phyloP scores from a whole-genome alignment of 1,284 basidiomycete species.

The Anthracocystis panici-leucophaei region DNA sequence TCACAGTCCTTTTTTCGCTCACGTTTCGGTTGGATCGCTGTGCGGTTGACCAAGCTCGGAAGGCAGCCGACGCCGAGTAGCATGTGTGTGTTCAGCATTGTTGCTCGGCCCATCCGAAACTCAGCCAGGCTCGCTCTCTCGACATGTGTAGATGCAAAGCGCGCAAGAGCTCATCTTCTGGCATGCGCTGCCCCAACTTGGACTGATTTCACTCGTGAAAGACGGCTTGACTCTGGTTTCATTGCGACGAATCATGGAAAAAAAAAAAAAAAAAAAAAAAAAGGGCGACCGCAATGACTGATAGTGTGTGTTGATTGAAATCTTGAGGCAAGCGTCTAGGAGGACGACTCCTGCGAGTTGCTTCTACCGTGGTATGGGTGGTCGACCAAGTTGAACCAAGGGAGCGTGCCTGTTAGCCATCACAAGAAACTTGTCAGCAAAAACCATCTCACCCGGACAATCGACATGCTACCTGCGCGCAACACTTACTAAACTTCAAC shows the following conservation, averaged over 20 bases:
- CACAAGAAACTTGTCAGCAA: neutral
- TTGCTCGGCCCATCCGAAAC: neutral
- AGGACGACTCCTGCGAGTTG: slow-evolving; percentile 42
- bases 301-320: neutral
- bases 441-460: no score
- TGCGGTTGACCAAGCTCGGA: no score
- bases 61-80: no score
- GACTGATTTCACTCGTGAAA: neutral
- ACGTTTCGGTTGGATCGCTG: no score
- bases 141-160: neutral
- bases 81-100: no score
- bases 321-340: slow-evolving; percentile 5
- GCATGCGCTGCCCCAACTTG: neutral
- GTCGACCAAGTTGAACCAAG: slow-evolving; percentile 69
- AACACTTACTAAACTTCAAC: slow-evolving; percentile 68
- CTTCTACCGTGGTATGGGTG: slow-evolving; percentile 63
- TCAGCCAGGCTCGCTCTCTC: neutral
- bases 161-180: neutral
- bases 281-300: neutral
- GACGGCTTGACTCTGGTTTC: slow-evolving; percentile 1
- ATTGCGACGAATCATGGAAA: neutral
- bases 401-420: slow-evolving; percentile 53
- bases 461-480: no score
- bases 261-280: no score
- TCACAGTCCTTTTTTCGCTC: no score